Evolutionary conservation across 2,329 filamentous ascomycete genomes (phyloP), one percentile per base, ranked within the genome.

Genomic region (Colletotrichum liaoningense): DNA sequence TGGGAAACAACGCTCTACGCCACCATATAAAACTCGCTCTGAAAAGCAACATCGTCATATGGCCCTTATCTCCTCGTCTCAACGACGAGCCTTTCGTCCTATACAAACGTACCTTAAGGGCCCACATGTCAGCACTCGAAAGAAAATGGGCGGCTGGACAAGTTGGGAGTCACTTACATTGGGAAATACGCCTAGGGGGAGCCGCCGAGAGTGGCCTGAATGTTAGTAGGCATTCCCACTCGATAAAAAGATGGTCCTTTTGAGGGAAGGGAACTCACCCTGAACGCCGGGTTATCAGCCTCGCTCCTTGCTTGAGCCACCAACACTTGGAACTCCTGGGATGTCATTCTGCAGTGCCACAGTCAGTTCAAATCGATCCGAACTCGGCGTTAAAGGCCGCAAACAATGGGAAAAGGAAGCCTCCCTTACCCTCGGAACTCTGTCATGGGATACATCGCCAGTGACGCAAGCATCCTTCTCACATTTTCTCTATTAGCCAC

Each of bases 61-160:
- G n/a, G 26, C n/a, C 12, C 7, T 14, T 30, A 22, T 16, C 11
- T 19, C 9, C 12, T 28, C n/a, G 35, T 26, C 28, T 67, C 42
- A 74, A 8, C 76, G 77, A 58, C 81, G 83, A 69, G 88, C 87
- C 75, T 92, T 92, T 74, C 86, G 86, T 63, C 90, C 90, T 76
- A 92, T 91, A 75, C 89, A 91, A 49, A 92, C 88, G 78, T 92
- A 91, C 75, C 89, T 91, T 46, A 7, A 67, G 11, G 16, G n/a
- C 26, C 14, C 6, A 55, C 4, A 26, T 3, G n/a, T 74, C 26
- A 74, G 58, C 35, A 7, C 24, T 22, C 6, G 5, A 35, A 24
- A 9, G 5, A n/a, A 24, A n/a, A 6, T 26, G 16, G 33, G 14
- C n/a, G 16, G 26, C 30, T 38, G 38, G 56, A 19, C 33, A 22